Percentiles rank a stretch among this genome's conserved stretches.
phyloP scores from a whole-genome alignment of 495 filamentous ascomycete species.

The Xylaria scruposa region DNA sequence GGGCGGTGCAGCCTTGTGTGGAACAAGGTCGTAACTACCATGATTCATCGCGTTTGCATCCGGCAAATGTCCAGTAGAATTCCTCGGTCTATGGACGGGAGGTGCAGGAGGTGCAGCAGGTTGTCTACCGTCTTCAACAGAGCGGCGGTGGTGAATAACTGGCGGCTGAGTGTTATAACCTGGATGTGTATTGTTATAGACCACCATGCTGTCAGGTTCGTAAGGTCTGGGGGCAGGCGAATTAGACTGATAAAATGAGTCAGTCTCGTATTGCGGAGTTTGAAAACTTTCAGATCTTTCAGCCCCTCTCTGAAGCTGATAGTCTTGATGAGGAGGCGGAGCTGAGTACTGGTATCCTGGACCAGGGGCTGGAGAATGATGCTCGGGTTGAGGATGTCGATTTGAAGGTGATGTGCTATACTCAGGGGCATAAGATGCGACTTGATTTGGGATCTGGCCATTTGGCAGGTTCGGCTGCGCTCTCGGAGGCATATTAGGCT shows the following conservation, averaged over 20 bases:
- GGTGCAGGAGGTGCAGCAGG: slow-evolving; percentile 57
- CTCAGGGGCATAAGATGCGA: slow-evolving; percentile 51
- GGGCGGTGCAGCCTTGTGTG: slow-evolving; percentile 43
- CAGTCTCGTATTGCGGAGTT: slow-evolving; percentile 34
- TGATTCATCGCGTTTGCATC: slow-evolving; percentile 12
- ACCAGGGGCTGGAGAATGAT: slow-evolving; percentile 37
- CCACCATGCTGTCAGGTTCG: slow-evolving; percentile 32
- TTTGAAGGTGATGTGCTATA: slow-evolving; percentile 48
- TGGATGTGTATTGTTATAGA: slow-evolving; percentile 31
- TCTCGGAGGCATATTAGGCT: slow-evolving; percentile 51
- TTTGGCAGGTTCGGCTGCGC: slow-evolving; percentile 46
- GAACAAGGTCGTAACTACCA: slow-evolving; percentile 36
- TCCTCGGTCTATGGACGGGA: slow-evolving; percentile 51
- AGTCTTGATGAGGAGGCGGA: slow-evolving; percentile 40
- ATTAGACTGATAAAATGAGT: slow-evolving; percentile 32
- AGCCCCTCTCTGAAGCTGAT: slow-evolving; percentile 41
- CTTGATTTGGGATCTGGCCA: slow-evolving; percentile 45
- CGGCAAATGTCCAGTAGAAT: slow-evolving; percentile 43
- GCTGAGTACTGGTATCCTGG: slow-evolving; percentile 39
- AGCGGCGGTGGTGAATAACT: slow-evolving; percentile 29
- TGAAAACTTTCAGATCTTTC: slow-evolving; percentile 45
- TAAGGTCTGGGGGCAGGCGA: slow-evolving; percentile 27
- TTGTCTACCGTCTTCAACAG: slow-evolving; percentile 42
- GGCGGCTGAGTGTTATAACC: slow-evolving; percentile 26
- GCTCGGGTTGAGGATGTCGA: slow-evolving; percentile 43